Evolutionary conservation across 2,329 filamentous ascomycete species (phyloP), one percentile per base, ranked within the genome.

Genomic region (Diaporthe helianthi): DNA sequence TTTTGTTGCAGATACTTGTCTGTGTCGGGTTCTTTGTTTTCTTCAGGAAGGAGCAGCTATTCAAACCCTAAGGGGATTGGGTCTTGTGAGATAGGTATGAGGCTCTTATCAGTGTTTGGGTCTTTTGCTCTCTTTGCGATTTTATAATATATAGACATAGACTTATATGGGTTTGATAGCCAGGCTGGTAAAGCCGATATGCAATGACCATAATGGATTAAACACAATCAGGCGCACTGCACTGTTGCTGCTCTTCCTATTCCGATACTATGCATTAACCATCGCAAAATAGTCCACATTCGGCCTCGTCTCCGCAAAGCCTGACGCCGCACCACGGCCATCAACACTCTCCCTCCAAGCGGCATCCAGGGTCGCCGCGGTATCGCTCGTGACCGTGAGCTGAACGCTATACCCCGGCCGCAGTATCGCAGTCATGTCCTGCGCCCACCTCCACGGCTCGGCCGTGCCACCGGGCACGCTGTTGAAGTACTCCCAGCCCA

Each of bases 401-500:
- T 31, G 24, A 15, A 73, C 70, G 5, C 68, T 47, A 33, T 66
- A 52, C 1, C 73, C 68, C 0, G 79, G 76, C 51, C 83, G 76
- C 72, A 82, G 72, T 68, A 82, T 76, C 51, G 72, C 77, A 0
- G 89, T 89, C 84, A 96, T 90, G 68, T 85, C 84, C 55, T 84
- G 85, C 0, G 92, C 92, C 94, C 94, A 97, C 73, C 92, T 84
- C 91, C 91, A 95, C 0, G 93, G 92, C 67, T 84, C 81, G 15
- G 83, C 82, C 2, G 76, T 77, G 29, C 87, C 90, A 1, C 90
- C 90, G 0, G 92, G 92, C 69, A 89, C 78, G 67, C 90, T 88
- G 81, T 97, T 97, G 81, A 95, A 97, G 78, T 96, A 97, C 81
- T 98, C 94, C 94, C 94, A 98, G 2, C 93, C 93, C 90, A 96